These are phyloP conservation scores for Physaria fendleri DNA, from an alignment of 345 rosid genomes.

Conservation along the genomic window DNA sequence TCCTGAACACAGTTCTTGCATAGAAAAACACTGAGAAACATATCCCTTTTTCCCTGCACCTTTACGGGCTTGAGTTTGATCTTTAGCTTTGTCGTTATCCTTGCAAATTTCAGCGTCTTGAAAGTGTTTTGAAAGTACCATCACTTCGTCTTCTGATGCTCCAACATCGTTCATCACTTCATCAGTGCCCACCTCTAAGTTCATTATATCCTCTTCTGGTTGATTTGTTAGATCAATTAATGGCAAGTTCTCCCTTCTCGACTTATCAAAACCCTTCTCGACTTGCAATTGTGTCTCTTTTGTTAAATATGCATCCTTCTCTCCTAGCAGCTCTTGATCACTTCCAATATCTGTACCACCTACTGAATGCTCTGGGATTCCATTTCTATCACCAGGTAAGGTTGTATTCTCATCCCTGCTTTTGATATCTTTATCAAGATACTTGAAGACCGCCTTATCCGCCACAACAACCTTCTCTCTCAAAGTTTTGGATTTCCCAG, in stretches of 20 bases:
- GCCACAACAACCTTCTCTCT: not conserved
- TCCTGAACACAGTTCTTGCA: slow-evolving; percentile 21
- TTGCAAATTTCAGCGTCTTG: slow-evolving; percentile 7
- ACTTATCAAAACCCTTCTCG: slow-evolving; percentile 13
- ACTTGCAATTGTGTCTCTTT: slow-evolving; percentile 1
- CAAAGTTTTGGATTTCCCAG: not conserved
- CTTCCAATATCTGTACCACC: slow-evolving; percentile 1
- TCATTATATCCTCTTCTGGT: not conserved
- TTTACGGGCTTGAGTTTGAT: slow-evolving; percentile 4
- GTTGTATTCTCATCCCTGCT: not conserved
- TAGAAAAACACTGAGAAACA: slow-evolving; percentile 13
- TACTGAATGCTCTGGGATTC: not conserved
- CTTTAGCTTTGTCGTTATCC: slow-evolving; percentile 4
- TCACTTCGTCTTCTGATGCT: slow-evolving; percentile 12
- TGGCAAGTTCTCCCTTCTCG: slow-evolving; percentile 2
- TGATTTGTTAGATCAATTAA: not conserved
- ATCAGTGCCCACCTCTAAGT: not conserved
- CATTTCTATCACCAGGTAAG: not conserved
- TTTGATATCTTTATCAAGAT: slow-evolving; percentile 10
- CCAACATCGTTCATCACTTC: not conserved
- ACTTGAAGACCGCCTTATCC: slow-evolving; percentile 11
- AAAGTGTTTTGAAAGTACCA: slow-evolving; percentile 2
- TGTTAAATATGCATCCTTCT: not conserved
- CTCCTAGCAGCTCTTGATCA: slow-evolving; percentile 9
- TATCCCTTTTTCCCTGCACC: not conserved